Conservation (phyloP, 148 eudicot genomes). For the Pouteria glomerata region DNA sequence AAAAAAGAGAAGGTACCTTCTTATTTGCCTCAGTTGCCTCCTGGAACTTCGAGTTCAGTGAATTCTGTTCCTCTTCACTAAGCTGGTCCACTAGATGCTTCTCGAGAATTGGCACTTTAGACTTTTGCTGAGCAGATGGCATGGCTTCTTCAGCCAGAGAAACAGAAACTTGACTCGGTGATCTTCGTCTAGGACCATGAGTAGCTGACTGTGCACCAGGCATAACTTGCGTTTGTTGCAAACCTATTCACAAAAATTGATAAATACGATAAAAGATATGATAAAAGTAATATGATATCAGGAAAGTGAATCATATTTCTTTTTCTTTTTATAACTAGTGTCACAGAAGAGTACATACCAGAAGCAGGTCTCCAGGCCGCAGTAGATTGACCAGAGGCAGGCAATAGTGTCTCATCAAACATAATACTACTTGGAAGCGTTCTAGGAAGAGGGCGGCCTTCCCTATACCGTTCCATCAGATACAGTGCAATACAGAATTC, state of each 20-base stretch:
- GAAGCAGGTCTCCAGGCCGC: slow-evolving; percentile 60
- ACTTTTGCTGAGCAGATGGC: slow-evolving; percentile 61
- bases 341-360: slow-evolving; percentile 40
- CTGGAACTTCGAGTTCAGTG: slow-evolving; percentile 72
- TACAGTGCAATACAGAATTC: slow-evolving; percentile 97
- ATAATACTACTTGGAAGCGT: slow-evolving; percentile 55
- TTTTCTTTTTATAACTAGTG: no score
- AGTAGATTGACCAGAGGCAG: slow-evolving; percentile 49
- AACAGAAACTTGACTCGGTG: slow-evolving; percentile 62
- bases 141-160: slow-evolving; percentile 47
- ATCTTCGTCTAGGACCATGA: slow-evolving; percentile 54
- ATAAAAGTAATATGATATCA: background rate
- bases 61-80: slow-evolving; percentile 85
- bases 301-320: no score
- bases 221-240: slow-evolving; percentile 52
- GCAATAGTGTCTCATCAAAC: slow-evolving; percentile 47
- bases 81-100: slow-evolving; percentile 86
- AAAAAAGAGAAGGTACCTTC: slow-evolving; percentile 28
- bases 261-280: slow-evolving; percentile 2
- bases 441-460: slow-evolving; percentile 89
- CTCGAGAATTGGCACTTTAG: slow-evolving; percentile 85
- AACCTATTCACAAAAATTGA: slow-evolving; percentile 35
- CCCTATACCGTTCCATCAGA: slow-evolving; percentile 90
- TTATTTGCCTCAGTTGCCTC: slow-evolving; percentile 90
- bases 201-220: slow-evolving; percentile 44